Base-by-base conservation (phyloP, 176 grass and related monocot species). In the Bolboschoenus planiculmis region DNA sequence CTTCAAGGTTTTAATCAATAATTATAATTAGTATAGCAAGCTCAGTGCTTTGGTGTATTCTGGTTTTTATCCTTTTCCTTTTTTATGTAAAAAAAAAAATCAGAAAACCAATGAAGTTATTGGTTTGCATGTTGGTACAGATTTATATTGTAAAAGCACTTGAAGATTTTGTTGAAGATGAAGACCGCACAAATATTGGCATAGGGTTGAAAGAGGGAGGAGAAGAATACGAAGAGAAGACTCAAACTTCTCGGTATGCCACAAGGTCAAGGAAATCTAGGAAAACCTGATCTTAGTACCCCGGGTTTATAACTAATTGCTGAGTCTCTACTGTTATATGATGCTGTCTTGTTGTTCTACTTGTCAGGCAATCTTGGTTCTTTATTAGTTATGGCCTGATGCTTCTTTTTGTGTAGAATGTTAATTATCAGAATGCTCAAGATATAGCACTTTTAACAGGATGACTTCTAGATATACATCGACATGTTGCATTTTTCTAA, bases 131-230 rank as follows among this genome's bases (percentile, higher is more conserved):
- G 51, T 63, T 51, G 39, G 78, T 87, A 71, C 90, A 95, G 95
- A 87, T 98, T 77, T 91, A 95, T 84, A 95, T 98, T 82, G 81
- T 90, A 43, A 98, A 98, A 81, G 92, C 92, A 63, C 86, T 88
- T 7, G 90, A 93, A 72, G 66, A 68, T 78, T 61, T 81, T 42
- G 85, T 7, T 83, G 34, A 89, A 58, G 83, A 87, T 43, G 66
- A 36, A 2, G 74, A 89, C 64, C 63, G 79, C 26, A 84, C 83
- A 79, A 78, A 81, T 70, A 68, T 33, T 55, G 85, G 18, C 81
- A 50, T 20, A 56, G 55, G 58, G 37, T 84, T 55, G 39, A 50
- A 61, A 86, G 44, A 86, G 55, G 87, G 44, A 89, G 64, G 81
- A 40, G 87, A 93, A 85, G 86, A 85, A 40, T 33, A 78, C 68